A percentile compares a stretch with the other conserved stretches of the same genome.
These are phyloP conservation scores for Starmerella davenportii DNA, from an alignment of 805 yeast species.

Conservation along the genomic window DNA sequence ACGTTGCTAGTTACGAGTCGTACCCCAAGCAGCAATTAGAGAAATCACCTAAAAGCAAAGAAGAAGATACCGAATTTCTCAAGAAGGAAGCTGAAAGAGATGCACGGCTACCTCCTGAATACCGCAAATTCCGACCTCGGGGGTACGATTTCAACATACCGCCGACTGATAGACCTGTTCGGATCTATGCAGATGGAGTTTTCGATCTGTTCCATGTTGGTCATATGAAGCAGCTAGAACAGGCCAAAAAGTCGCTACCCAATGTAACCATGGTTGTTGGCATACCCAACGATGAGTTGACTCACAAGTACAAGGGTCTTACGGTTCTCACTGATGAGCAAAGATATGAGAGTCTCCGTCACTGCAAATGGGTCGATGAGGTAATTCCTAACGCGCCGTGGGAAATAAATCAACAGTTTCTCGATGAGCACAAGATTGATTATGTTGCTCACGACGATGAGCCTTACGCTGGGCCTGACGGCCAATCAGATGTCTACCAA, in stretches of 20 bases:
- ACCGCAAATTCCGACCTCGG: constrained; percentile 57
- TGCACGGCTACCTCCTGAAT: constrained; percentile 46
- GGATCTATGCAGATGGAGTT: constrained; percentile 97
- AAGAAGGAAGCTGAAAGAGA: constrained; percentile 44
- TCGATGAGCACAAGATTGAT: constrained; percentile 65
- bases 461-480: constrained; percentile 73
- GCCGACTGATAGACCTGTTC: constrained; percentile 64
- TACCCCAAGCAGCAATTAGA: constrained; percentile 2
- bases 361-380: constrained; percentile 96
- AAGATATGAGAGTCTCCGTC: constrained; percentile 75
- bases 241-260: constrained; percentile 80
- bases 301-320: constrained; percentile 82
- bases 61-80: constrained; percentile 20
- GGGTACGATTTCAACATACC: constrained; percentile 71
- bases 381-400: constrained; percentile 91
- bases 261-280: constrained; percentile 80
- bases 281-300: constrained; percentile 72
- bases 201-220: constrained; percentile 93
- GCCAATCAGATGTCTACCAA: constrained; percentile 75
- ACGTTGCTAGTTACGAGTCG: constrained; percentile 1
- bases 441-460: constrained; percentile 96
- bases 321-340: constrained; percentile 81
- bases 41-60: constrained; percentile 12
- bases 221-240: constrained; percentile 94
- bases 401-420: constrained; percentile 72